Conservation (phyloP, 257 asterid genomes). For the Phtheirospermum japonicum region DNA sequence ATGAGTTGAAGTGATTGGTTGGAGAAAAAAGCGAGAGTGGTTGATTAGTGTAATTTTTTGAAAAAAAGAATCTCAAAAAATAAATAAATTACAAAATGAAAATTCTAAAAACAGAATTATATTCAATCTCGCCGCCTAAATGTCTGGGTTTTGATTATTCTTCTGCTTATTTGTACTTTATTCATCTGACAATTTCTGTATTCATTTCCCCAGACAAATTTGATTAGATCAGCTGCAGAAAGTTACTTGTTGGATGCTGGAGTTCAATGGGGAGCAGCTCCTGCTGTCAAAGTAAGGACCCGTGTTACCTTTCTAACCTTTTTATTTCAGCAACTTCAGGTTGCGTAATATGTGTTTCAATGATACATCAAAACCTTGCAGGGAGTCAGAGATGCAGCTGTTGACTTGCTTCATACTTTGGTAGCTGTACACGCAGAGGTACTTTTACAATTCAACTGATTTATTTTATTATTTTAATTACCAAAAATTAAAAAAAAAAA, state of each 20-base stretch:
- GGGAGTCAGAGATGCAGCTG: constrained; percentile 98
- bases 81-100: too few relatives aligned
- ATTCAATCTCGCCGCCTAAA: background rate
- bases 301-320: background rate
- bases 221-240: constrained; percentile 82
- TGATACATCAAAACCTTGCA: constrained; percentile 34
- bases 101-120: too few relatives aligned
- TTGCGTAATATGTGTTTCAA: constrained; percentile 20
- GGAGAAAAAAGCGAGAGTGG: too few relatives aligned
- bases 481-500: too few relatives aligned
- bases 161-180: constrained; percentile 1
- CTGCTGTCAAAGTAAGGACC: constrained; percentile 66
- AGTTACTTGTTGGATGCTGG: constrained; percentile 93
- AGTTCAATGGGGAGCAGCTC: constrained; percentile 93
- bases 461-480: background rate
- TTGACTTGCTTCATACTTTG: constrained; percentile 86
- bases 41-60: too few relatives aligned
- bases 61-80: background rate
- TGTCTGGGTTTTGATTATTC: constrained; percentile 9
- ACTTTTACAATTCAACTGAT: constrained; percentile 25
- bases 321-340: constrained; percentile 19
- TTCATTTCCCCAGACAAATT: constrained; percentile 54
- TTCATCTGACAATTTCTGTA: constrained; percentile 24
- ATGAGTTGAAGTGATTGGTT: too few relatives aligned
- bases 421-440: constrained; percentile 99